Evolutionary conservation across 129 eudicot species (phyloP), one percentile per base, ranked within the genome.

Genomic region (Arctium minus): DNA sequence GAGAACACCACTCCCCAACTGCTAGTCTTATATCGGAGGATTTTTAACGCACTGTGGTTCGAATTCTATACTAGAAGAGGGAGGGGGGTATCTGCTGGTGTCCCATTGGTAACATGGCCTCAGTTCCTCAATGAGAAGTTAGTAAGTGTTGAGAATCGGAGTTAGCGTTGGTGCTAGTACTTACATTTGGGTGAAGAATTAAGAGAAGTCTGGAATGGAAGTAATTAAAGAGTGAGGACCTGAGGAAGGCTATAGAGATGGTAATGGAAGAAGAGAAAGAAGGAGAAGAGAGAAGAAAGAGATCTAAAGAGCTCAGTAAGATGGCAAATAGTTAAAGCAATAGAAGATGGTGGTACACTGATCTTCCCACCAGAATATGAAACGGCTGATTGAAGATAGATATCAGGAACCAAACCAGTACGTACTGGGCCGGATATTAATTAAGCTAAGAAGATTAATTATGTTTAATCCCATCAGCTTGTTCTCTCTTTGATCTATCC

Each of bases 11-110:
- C 96, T 13, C 93, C 96, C 4, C 96, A 91, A 65, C 89, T 89
- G 35, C 67, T 89, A 74, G 86, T 91, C 10, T 78, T 91, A 50
- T 81, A 72, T 91, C 3, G 96, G 91, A 42, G 95, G 83, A 6
- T 91, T 89, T 78, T 77, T 91, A 75, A 91, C 95, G 8, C 95
- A 91, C 10, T 91, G 94, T 82, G 94, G 94, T 1, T 91, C 92
- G 92, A 91, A 91, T 53, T 91, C 94, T 53, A 87, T 88, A 8
- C 79, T 91, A 8, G 96, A 91, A 82, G n/a, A n/a, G n/a, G n/a
- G n/a, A n/a, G n/a, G n/a, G 93, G 93, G 32, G 50, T 91, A 0
- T 75, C 75, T 44, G 87, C 83, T 15, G 93, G 96, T 17, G 80
- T 89, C 38, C 93, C 93, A 1, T 84, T 89, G 96, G 75, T 91